phyloP scores from a whole-genome alignment of 176 grass and related monocot genomes.

The Canna indica region DNA sequence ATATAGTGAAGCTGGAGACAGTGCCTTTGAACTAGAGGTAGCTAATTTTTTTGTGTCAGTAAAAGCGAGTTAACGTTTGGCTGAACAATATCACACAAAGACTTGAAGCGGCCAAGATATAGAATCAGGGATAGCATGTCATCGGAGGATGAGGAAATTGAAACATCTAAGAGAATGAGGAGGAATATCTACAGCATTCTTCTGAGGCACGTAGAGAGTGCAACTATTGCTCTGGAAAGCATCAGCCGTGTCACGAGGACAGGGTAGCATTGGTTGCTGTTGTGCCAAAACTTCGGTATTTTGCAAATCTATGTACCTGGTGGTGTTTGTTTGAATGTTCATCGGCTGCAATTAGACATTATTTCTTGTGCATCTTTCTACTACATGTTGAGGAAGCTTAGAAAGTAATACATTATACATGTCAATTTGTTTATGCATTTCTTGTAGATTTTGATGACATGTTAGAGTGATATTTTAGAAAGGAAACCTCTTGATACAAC shows the following conservation, averaged over 20 bases:
- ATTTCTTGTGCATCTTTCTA: no score
- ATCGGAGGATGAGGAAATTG: slow-evolving; percentile 60
- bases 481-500: no score
- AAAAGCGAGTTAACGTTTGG: slow-evolving; percentile 85
- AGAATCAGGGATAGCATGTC: slow-evolving; percentile 29
- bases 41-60: slow-evolving; percentile 51
- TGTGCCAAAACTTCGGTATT: no score
- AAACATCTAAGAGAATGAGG: slow-evolving; percentile 55
- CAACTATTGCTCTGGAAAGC: slow-evolving; percentile 53
- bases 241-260: not conserved
- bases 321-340: no score
- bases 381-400: no score
- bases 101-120: slow-evolving; percentile 21
- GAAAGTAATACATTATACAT: no score
- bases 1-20: no score
- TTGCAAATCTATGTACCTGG: no score
- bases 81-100: slow-evolving; percentile 49
- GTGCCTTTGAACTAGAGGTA: slow-evolving; percentile 32
- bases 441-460: no score
- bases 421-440: no score
- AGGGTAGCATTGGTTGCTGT: not conserved
- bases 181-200: slow-evolving; percentile 71
- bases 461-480: no score
- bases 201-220: slow-evolving; percentile 53
- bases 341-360: no score